Conservation (phyloP, 495 filamentous ascomycete genomes). For the Neurospora sp. region DNA sequence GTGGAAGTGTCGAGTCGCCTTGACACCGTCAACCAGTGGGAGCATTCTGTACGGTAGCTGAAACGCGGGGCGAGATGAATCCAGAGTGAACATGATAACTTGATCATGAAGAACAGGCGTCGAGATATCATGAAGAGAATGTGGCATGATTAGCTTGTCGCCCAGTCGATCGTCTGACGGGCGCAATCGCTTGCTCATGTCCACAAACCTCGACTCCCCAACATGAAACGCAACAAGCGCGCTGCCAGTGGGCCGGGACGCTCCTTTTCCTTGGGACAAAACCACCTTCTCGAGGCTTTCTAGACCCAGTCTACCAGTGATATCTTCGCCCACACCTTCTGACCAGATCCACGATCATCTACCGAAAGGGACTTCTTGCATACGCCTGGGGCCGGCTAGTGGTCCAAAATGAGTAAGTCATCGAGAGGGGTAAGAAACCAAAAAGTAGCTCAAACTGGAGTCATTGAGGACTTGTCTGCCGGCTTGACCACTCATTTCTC, state of each 20-base stretch:
- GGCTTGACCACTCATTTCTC: background rate
- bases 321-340: constrained; percentile 1
- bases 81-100: background rate
- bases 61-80: constrained; percentile 1
- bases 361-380: constrained; percentile 15
- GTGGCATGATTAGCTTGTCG: background rate
- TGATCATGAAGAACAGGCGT: background rate
- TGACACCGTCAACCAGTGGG: background rate
- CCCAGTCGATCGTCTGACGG: background rate
- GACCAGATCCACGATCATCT: constrained; percentile 7
- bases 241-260: constrained; percentile 4
- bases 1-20: background rate
- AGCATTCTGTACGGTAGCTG: background rate
- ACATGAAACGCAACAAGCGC: constrained; percentile 30
- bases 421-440: constrained; percentile 5
- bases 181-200: constrained; percentile 10
- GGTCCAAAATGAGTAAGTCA: constrained; percentile 10
- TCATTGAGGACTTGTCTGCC: background rate
- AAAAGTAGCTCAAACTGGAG: constrained; percentile 2
- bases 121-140: constrained; percentile 5
- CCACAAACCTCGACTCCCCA: constrained; percentile 4
- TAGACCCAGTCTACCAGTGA: constrained; percentile 1
- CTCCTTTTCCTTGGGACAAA: constrained; percentile 1
- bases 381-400: constrained; percentile 7
- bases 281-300: background rate